Conservation (phyloP, 2,329 filamentous ascomycete species). For the Sclerotinia spermophila region DNA sequence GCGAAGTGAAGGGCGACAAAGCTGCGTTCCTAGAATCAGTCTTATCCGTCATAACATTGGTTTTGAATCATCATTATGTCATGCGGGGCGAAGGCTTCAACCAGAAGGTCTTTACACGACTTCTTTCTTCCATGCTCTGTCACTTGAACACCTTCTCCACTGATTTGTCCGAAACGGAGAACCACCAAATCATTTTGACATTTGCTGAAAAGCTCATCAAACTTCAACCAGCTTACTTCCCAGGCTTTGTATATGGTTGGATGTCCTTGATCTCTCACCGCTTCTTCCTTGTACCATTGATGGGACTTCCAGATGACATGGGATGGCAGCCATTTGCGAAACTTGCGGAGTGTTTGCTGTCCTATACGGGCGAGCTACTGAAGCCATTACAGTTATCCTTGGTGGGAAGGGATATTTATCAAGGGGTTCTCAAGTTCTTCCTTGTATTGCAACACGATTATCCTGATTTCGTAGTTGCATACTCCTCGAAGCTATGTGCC, state of each 20-base stretch:
- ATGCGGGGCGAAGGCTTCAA: slow-evolving; percentile 79
- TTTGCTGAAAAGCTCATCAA: slow-evolving; percentile 69
- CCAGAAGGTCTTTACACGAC: slow-evolving; percentile 83
- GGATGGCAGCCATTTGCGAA: slow-evolving; percentile 77
- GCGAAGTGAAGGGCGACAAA: slow-evolving; percentile 58
- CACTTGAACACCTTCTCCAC: slow-evolving; percentile 61
- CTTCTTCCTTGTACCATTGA: slow-evolving; percentile 74
- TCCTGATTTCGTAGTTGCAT: slow-evolving; percentile 85
- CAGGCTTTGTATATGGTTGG: slow-evolving; percentile 84
- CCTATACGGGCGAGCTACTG: slow-evolving; percentile 74
- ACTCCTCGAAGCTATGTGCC: slow-evolving; percentile 77
- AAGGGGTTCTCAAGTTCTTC: slow-evolving; percentile 76
- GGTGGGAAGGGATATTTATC: slow-evolving; percentile 78
- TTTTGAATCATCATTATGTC: slow-evolving; percentile 81
- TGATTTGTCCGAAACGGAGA: slow-evolving; percentile 57
- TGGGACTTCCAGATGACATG: slow-evolving; percentile 61
- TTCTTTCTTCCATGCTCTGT: slow-evolving; percentile 80
- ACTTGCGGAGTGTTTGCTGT: slow-evolving; percentile 68
- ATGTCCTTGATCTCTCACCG: slow-evolving; percentile 78
- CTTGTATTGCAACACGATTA: slow-evolving; percentile 90
- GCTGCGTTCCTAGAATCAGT: slow-evolving; percentile 72
- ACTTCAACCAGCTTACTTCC: slow-evolving; percentile 72
- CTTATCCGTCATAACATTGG: slow-evolving; percentile 70
- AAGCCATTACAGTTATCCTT: slow-evolving; percentile 67
- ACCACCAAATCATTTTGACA: slow-evolving; percentile 65